phyloP scores from a whole-genome alignment of 768 basidiomycete genomes.

The Russula ochroleuca region DNA sequence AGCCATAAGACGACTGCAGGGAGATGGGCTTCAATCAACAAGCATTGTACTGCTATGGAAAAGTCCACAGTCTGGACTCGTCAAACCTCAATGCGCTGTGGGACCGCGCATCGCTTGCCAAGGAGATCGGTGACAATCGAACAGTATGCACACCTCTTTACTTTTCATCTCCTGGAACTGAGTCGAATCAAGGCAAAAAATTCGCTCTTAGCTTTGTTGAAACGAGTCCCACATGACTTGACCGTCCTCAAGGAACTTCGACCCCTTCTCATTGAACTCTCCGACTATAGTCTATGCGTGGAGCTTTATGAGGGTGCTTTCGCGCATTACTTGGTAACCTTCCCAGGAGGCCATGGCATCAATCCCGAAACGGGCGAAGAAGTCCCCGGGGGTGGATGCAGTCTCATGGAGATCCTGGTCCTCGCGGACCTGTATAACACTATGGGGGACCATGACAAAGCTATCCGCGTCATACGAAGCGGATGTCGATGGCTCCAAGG shows the following conservation, averaged over 20 bases:
- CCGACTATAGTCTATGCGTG: conserved; percentile 61
- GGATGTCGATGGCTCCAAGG: conserved; percentile 94
- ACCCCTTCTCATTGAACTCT: conserved; percentile 68
- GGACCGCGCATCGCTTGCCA: conserved; percentile 82
- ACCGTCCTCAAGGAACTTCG: conserved; percentile 75
- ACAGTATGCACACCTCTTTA: conserved; percentile 44
- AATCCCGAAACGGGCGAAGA: conserved; percentile 30
- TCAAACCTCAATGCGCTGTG: conserved; percentile 81
- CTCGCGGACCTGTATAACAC: conserved; percentile 82
- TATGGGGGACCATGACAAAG: conserved; percentile 60
- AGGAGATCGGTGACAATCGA: conserved; percentile 64
- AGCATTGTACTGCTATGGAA: conserved; percentile 87
- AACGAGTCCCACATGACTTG: conserved; percentile 73
- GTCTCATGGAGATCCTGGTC: conserved; percentile 67
- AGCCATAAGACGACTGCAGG: conserved; percentile 35
- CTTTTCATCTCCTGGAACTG: neutral
- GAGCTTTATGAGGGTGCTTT: conserved; percentile 70
- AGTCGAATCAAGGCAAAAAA: conserved; percentile 45
- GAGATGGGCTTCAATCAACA: conserved; percentile 74
- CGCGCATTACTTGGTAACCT: conserved; percentile 53
- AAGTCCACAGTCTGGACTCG: conserved; percentile 74
- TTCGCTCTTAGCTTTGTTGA: conserved; percentile 67
- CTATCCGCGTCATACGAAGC: conserved; percentile 61
- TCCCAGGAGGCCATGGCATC: conserved; percentile 48
- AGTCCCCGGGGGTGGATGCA: conserved; percentile 42